Evolutionary conservation across 1,139 yeast genomes (phyloP), one percentile per base, ranked within the genome.

Genomic region (Kurtzmaniella quercitrusa): DNA sequence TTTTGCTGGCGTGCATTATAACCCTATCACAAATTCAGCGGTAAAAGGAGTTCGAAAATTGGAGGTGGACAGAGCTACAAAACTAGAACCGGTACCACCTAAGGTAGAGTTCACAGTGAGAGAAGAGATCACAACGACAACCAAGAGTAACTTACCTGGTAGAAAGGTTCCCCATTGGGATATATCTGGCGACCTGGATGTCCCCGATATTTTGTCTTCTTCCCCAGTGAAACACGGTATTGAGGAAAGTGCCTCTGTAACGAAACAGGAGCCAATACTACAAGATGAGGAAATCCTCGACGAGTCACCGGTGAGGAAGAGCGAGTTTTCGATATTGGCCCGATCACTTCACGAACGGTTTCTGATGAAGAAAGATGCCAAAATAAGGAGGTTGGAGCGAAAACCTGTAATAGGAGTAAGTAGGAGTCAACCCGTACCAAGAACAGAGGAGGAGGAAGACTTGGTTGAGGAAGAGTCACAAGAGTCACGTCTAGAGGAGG

Each of bases 291-390:
- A 68, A 40, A 73, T 67, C 36, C 61, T 72, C 17, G 76, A 70
- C 40, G 77, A 72, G 46, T 70, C 76, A 1, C 77, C 77, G 2
- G 58, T 68, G 3, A 69, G 67, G 38, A 42, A 33, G 11, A 14
- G 36, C 12, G 41, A 14, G 9, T 40, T 51, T 14, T 42, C 47
- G 2, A 45, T 41, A n/a, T 51, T 62, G 38, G 56, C 59, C 19
- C 47, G 49, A 41, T 43, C 59, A 8, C 58, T 67, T 44, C 53
- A 70, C 44, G 58, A 62, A 14, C 57, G 51, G 37, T 68, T 62
- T 43, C 66, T 65, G 64, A 53, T 53, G 46, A 37, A n/a, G 39
- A 41, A 15, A 11, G 23, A 33, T 11, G 12, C 14, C 29, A 12
- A 39, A 29, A 17, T 34, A 19, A 18, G 8, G 11, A 29, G 19